Evolutionary conservation across 2,329 filamentous ascomycete species (phyloP).

Genomic region (Ophiocordyceps camponoti-rufipedis): DNA sequence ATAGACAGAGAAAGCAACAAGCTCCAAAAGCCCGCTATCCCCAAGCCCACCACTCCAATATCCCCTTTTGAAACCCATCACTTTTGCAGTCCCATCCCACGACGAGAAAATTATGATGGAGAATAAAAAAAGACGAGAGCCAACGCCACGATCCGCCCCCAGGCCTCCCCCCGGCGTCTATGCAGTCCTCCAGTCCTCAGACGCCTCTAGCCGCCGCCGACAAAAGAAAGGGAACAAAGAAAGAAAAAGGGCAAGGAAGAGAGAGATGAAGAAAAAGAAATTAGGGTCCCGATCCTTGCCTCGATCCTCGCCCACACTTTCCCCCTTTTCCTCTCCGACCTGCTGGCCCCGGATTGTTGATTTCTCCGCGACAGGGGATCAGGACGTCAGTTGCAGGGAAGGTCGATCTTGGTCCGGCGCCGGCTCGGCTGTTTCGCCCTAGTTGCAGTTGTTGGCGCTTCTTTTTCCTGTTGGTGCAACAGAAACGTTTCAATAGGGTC

Average conservation of each 20-base stretch:
- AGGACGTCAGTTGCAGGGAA: background rate
- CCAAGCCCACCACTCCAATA: background rate
- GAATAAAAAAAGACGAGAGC: background rate
- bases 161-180: background rate
- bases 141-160: background rate
- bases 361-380: background rate
- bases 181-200: background rate
- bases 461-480: no score
- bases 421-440: background rate
- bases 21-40: background rate
- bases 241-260: background rate
- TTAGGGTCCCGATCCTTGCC: background rate
- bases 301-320: background rate
- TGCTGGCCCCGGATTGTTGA: background rate
- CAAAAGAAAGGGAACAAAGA: background rate
- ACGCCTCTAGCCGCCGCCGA: background rate
- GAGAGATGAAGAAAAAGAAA: background rate
- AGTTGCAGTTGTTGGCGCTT: no score
- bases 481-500: no score
- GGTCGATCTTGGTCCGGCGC: background rate
- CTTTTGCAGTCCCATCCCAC: background rate
- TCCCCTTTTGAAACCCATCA: background rate
- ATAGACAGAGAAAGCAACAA: background rate
- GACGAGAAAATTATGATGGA: background rate
- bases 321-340: background rate